Evolutionary conservation across 2,329 filamentous ascomycete genomes (phyloP).

Genomic region (Pestalotiopsis sp.): DNA sequence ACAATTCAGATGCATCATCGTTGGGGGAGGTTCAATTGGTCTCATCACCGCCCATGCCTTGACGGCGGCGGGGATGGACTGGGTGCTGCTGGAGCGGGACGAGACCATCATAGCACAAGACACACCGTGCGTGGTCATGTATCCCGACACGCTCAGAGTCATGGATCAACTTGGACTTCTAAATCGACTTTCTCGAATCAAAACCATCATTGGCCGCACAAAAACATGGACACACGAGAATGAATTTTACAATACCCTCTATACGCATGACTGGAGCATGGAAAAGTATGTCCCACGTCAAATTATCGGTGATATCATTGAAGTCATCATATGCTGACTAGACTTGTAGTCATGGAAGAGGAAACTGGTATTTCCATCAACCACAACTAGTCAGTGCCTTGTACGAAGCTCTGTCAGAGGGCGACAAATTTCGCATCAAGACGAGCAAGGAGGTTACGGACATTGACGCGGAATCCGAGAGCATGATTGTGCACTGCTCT

Average conservation of each 20-base stretch:
- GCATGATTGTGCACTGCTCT: not conserved
- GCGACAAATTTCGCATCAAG: not conserved
- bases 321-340: not conserved
- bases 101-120: not conserved
- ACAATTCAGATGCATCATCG: not conserved
- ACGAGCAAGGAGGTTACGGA: not conserved
- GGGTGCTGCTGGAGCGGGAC: not conserved
- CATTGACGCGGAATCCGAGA: not conserved
- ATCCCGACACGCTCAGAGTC: conserved; percentile 1
- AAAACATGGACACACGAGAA: not conserved
- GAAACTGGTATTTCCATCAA: not conserved
- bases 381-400: not conserved
- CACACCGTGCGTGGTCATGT: not conserved
- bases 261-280: not conserved
- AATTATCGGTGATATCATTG: too few relatives aligned
- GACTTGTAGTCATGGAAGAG: not conserved
- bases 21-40: not conserved
- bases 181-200: not conserved
- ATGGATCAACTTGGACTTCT: conserved; percentile 6
- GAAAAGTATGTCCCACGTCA: not conserved
- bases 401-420: not conserved
- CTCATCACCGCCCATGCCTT: conserved; percentile 1
- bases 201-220: not conserved
- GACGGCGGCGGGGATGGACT: not conserved
- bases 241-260: not conserved